Conservation (phyloP, 192 early-diverging fungal species). For the Backusella macrospora region DNA sequence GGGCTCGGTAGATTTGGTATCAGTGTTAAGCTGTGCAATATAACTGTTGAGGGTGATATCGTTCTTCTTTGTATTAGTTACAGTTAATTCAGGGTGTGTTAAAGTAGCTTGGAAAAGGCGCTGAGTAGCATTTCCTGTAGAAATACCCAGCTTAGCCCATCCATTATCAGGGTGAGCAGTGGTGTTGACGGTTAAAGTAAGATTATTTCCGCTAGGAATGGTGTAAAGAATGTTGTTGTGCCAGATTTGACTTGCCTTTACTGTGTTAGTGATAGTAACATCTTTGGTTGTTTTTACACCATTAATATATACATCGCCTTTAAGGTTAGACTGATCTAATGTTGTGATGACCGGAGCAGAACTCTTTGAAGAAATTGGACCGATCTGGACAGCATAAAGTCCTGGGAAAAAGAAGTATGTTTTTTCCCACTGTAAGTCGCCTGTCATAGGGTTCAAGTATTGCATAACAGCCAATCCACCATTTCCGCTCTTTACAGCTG, state of each 20-base stretch:
- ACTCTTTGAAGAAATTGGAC: conserved; percentile 1
- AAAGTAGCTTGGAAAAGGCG: conserved; percentile 26
- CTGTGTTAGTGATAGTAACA: conserved; percentile 13
- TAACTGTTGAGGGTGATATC: conserved; percentile 5
- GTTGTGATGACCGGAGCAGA: conserved; percentile 18
- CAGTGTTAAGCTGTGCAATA: conserved; percentile 18
- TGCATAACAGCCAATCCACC: conserved; percentile 38
- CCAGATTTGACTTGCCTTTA: conserved; percentile 21
- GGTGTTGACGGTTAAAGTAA: conserved; percentile 21
- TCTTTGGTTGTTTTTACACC: background rate
- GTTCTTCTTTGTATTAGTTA: background rate
- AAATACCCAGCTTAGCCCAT: conserved; percentile 33
- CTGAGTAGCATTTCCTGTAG: conserved; percentile 7
- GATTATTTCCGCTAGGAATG: conserved; percentile 2
- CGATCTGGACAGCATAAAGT: conserved; percentile 28
- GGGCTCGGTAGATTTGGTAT: background rate
- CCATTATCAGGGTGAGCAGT: conserved; percentile 1
- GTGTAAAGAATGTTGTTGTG: conserved; percentile 31
- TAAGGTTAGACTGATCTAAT: conserved; percentile 32
- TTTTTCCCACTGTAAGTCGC: conserved; percentile 26
- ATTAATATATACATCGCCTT: conserved; percentile 20
- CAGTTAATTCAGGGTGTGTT: background rate
- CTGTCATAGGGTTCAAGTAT: conserved; percentile 31
- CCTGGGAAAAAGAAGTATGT: conserved; percentile 32
- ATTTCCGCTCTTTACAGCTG: background rate